Conservation (phyloP, 495 filamentous ascomycete genomes). For the Penicillium waksmanii region DNA sequence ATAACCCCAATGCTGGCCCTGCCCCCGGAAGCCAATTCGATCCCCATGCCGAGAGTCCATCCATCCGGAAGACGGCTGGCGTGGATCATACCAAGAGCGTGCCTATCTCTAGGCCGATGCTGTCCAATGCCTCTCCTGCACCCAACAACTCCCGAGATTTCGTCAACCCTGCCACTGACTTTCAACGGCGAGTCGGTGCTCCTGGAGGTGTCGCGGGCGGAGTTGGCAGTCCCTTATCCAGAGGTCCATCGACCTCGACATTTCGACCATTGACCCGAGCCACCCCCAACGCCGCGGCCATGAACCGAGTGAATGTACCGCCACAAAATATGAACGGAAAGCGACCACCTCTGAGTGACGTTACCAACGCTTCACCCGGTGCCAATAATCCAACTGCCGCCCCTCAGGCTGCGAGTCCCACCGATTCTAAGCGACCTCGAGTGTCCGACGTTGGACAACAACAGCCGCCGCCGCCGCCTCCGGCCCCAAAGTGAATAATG, state of each 20-base stretch:
- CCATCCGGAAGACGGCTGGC: constrained; percentile 87
- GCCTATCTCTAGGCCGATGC: constrained; percentile 58
- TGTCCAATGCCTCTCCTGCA: constrained; percentile 31
- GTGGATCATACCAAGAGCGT: constrained; percentile 77
- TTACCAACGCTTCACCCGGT: constrained; percentile 47
- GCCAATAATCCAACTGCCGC: constrained; percentile 26
- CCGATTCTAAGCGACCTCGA: constrained; percentile 43
- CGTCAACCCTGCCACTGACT: constrained; percentile 71
- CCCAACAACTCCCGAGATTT: constrained; percentile 48
- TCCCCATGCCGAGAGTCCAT: constrained; percentile 79
- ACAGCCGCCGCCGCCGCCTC: constrained; percentile 7
- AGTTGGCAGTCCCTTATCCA: constrained; percentile 41
- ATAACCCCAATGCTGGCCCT: constrained; percentile 47
- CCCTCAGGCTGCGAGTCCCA: constrained; percentile 21
- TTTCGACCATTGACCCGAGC: constrained; percentile 48
- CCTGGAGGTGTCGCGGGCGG: constrained; percentile 49
- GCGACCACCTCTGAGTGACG: constrained; percentile 53
- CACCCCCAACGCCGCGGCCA: constrained; percentile 19
- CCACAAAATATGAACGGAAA: constrained; percentile 47
- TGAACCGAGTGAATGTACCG: constrained; percentile 27
- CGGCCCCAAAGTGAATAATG: constrained; percentile 17
- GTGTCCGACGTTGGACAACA: constrained; percentile 24
- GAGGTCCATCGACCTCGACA: constrained; percentile 45
- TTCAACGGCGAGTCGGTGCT: constrained; percentile 72
- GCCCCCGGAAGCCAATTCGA: constrained; percentile 69